These are phyloP conservation scores for Asterionellopsis glacialis DNA, from an alignment of 108 stramenopile species.

Conservation along the genomic window DNA sequence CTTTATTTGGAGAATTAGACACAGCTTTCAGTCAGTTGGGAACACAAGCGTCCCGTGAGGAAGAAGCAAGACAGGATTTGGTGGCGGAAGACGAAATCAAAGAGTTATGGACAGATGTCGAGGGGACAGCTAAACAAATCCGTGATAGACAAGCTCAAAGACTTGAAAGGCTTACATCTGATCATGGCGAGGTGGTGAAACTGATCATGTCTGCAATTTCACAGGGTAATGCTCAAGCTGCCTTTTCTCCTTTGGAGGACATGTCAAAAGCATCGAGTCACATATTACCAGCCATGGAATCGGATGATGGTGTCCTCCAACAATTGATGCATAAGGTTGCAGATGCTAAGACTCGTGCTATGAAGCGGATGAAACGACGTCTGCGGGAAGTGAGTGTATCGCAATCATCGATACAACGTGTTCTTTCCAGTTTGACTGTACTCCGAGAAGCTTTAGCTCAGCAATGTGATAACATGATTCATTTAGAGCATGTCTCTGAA, in stretches of 20 bases:
- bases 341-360: constrained; percentile 62
- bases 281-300: constrained; percentile 63
- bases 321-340: constrained; percentile 63
- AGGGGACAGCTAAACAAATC: constrained; percentile 40
- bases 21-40: constrained; percentile 54
- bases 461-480: constrained; percentile 67
- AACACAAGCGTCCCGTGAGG: constrained; percentile 50
- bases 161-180: constrained; percentile 47
- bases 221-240: constrained; percentile 38
- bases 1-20: constrained; percentile 57
- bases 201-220: constrained; percentile 45
- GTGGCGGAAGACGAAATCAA: constrained; percentile 58
- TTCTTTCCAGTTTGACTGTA: constrained; percentile 59
- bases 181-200: constrained; percentile 59
- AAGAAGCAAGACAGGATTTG: constrained; percentile 55
- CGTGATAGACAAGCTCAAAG: constrained; percentile 57
- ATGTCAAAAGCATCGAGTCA: constrained; percentile 60
- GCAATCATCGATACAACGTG: constrained; percentile 71
- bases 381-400: constrained; percentile 74
- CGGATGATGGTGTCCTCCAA: constrained; percentile 50
- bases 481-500: constrained; percentile 73
- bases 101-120: constrained; percentile 45
- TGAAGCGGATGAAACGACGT: constrained; percentile 75
- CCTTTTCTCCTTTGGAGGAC: constrained; percentile 61
- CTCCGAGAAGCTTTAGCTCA: constrained; percentile 62